Conservation (phyloP, 1,284 basidiomycete genomes). For the Fomitopsis pinicola region DNA sequence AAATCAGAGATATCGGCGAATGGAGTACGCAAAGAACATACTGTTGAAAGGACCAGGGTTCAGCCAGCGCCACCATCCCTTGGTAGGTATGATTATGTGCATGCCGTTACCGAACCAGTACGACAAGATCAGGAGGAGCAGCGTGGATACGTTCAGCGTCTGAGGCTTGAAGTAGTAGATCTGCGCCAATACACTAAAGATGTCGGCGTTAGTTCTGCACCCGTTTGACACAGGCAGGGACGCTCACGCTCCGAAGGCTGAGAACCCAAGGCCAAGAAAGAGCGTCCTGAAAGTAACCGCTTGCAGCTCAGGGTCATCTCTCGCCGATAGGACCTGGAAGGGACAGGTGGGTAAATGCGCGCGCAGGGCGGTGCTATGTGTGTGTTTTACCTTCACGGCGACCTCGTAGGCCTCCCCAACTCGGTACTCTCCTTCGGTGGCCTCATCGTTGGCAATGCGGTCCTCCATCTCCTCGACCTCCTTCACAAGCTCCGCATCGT, state of each 20-base stretch:
- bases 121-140: slow-evolving; percentile 33
- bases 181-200: slow-evolving; percentile 33
- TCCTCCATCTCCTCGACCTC: slow-evolving; percentile 33
- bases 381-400: slow-evolving; percentile 26
- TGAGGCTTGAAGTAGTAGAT: slow-evolving; percentile 36
- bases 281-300: slow-evolving; percentile 33
- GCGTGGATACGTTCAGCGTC: slow-evolving; percentile 29
- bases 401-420: slow-evolving; percentile 33
- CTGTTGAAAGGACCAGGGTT: slow-evolving; percentile 44
- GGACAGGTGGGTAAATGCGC: not conserved
- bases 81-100: slow-evolving; percentile 27
- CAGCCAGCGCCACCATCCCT: slow-evolving; percentile 33
- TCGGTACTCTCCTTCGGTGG: slow-evolving; percentile 28
- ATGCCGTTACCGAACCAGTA: slow-evolving; percentile 35
- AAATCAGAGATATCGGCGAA: not conserved
- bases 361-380: not conserved
- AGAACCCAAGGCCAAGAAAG: slow-evolving; percentile 37
- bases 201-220: slow-evolving; percentile 10
- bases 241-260: slow-evolving; percentile 29
- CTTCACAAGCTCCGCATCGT: slow-evolving; percentile 20
- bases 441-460: slow-evolving; percentile 31
- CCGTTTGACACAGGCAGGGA: not conserved
- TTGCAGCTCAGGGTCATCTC: slow-evolving; percentile 33
- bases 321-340: slow-evolving; percentile 30
- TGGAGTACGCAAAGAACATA: slow-evolving; percentile 11